Evolutionary conservation across 1,139 yeast genomes (phyloP).

Genomic region (Sugiyamaella grinbergsii): DNA sequence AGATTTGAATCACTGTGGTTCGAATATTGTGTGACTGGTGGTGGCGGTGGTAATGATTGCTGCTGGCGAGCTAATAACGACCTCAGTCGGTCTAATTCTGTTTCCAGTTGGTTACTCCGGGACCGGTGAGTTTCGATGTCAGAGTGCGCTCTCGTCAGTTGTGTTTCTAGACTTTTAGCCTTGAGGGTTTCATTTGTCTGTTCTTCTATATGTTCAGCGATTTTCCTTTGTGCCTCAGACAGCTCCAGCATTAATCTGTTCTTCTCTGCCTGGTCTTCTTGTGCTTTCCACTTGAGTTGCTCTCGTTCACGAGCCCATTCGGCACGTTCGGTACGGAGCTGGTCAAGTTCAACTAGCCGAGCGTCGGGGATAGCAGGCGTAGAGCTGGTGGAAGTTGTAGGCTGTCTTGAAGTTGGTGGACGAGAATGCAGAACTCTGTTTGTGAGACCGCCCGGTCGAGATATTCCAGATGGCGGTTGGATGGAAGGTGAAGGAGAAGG

Average conservation of each 20-base stretch:
- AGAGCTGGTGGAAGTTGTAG: constrained; percentile 24
- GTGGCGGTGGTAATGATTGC: constrained; percentile 14
- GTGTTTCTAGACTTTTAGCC: constrained; percentile 67
- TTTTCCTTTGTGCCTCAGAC: constrained; percentile 41
- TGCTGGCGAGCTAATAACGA: constrained; percentile 16
- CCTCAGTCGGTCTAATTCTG: constrained; percentile 47
- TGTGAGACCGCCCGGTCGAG: constrained; percentile 24
- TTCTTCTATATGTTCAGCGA: constrained; percentile 51
- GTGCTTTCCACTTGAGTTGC: constrained; percentile 45
- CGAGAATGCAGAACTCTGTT: constrained; percentile 26
- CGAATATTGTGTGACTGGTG: constrained; percentile 5
- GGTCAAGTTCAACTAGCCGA: constrained; percentile 49
- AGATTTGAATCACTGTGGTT: constrained; percentile 6
- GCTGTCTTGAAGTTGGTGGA: constrained; percentile 23
- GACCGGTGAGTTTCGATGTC: constrained; percentile 60
- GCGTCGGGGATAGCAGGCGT: constrained; percentile 21
- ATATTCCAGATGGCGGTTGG: constrained; percentile 14
- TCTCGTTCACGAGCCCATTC: constrained; percentile 54
- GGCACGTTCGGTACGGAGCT: constrained; percentile 50
- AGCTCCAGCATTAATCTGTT: constrained; percentile 50
- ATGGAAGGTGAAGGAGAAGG: not conserved
- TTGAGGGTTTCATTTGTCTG: constrained; percentile 55
- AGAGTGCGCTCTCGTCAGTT: constrained; percentile 57
- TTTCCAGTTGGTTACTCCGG: constrained; percentile 55
- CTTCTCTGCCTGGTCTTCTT: constrained; percentile 51